phyloP scores from a whole-genome alignment of 1,284 basidiomycete genomes.

The Sphaerobolus stellatus region DNA sequence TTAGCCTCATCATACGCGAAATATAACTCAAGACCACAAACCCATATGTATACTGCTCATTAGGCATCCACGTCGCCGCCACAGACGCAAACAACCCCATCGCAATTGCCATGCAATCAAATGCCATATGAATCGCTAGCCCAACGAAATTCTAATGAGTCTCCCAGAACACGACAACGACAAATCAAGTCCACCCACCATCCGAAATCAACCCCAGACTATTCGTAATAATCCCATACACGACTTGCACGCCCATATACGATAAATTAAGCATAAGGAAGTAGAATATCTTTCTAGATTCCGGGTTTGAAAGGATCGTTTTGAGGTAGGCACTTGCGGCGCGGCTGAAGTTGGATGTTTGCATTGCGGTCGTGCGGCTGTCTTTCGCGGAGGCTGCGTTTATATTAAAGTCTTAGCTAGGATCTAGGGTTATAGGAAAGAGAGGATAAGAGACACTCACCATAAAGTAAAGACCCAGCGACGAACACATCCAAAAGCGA shows the following conservation, averaged over 20 bases:
- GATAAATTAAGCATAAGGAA: slow-evolving; percentile 93
- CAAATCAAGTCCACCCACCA: slow-evolving; percentile 51
- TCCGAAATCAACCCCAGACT: slow-evolving; percentile 96
- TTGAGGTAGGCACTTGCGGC: slow-evolving; percentile 71
- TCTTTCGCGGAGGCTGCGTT: not conserved
- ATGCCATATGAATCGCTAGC: slow-evolving; percentile 99
- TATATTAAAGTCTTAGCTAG: not conserved
- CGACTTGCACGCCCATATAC: slow-evolving; percentile 95
- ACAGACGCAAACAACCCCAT: slow-evolving; percentile 96
- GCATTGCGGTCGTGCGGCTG: not conserved
- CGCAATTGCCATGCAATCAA: slow-evolving; percentile 97
- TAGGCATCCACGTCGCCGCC: slow-evolving; percentile 96
- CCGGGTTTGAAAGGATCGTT: slow-evolving; percentile 85
- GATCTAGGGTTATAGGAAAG: not conserved
- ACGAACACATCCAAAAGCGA: slow-evolving; percentile 55
- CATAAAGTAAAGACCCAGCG: slow-evolving; percentile 54
- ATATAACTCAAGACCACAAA: slow-evolving; percentile 33
- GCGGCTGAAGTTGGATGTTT: slow-evolving; percentile 3
- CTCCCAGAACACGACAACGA: not conserved
- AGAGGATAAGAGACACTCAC: slow-evolving; percentile 37
- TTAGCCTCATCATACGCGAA: slow-evolving; percentile 9
- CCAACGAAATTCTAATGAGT: not conserved
- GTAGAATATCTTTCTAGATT: slow-evolving; percentile 95
- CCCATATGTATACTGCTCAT: slow-evolving; percentile 95
- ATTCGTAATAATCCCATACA: slow-evolving; percentile 98